phyloP scores from a whole-genome alignment of 169 alveolate genomes.

The Plasmodium vivax region DNA sequence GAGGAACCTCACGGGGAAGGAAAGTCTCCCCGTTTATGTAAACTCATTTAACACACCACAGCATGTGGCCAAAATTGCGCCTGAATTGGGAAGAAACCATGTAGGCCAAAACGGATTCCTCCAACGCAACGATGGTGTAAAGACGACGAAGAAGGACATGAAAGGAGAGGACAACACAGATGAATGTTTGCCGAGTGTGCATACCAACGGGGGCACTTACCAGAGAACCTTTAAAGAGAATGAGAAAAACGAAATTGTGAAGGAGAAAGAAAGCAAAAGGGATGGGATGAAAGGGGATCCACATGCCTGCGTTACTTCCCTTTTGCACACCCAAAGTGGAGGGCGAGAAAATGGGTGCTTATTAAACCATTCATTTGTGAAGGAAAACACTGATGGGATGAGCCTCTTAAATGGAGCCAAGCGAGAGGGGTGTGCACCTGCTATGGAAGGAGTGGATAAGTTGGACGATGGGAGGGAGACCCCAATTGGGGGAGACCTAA shows the following conservation, averaged over 20 bases:
- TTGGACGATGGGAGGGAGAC: not conserved
- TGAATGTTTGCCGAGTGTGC: not conserved
- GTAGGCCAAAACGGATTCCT: not conserved
- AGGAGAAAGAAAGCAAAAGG: not conserved
- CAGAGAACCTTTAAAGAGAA: not conserved
- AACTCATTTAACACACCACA: not conserved
- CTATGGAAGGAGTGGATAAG: not conserved
- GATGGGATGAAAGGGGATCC: not conserved
- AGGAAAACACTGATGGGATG: not conserved
- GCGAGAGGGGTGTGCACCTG: not conserved
- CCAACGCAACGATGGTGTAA: not conserved
- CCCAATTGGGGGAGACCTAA: not conserved
- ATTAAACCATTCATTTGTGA: not conserved
- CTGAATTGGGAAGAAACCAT: not conserved
- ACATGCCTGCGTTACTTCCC: not conserved
- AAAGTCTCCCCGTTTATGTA: not conserved
- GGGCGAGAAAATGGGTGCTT: not conserved
- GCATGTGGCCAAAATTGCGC: not conserved
- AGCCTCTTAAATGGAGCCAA: not conserved
- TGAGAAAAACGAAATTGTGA: not conserved
- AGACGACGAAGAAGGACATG: not conserved
- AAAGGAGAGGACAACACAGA: not conserved
- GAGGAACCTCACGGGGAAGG: not conserved
- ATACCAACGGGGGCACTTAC: not conserved
- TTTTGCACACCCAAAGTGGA: not conserved